phyloP scores from a whole-genome alignment of 441 rosid species.

The Syzygium malaccense region DNA sequence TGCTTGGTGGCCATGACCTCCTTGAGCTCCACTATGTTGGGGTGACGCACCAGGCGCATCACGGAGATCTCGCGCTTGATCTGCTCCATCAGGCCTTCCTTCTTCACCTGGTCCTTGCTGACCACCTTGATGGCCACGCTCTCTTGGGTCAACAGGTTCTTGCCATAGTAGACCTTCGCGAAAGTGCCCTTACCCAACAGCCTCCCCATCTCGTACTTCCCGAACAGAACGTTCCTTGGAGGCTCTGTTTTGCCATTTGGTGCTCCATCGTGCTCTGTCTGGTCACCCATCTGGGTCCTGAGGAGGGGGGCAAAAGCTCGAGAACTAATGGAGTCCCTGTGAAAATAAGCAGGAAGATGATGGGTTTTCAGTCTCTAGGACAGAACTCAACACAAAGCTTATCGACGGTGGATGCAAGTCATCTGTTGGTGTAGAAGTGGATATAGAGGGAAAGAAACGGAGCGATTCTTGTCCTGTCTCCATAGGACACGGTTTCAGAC shows the following conservation, averaged over 20 bases:
- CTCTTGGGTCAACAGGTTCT: background rate
- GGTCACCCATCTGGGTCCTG: background rate
- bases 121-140: conserved; percentile 1
- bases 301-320: background rate
- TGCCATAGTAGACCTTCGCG: background rate
- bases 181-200: background rate
- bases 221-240: background rate
- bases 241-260: background rate
- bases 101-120: background rate
- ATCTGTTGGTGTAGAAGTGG: background rate
- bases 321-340: background rate
- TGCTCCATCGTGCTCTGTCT: background rate
- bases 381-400: background rate
- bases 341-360: background rate
- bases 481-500: background rate
- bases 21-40: background rate
- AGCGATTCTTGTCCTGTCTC: background rate
- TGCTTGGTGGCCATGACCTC: background rate
- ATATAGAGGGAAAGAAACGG: background rate
- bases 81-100: background rate
- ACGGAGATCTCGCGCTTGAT: conserved; percentile 1
- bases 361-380: background rate
- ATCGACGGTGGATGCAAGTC: background rate
- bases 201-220: background rate
- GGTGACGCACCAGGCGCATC: background rate